Percentiles rank a stretch among this genome's conserved stretches.
These are phyloP conservation scores for Oryza rufipogon DNA, from an alignment of 176 grass and related monocot species.

Conservation along the genomic window DNA sequence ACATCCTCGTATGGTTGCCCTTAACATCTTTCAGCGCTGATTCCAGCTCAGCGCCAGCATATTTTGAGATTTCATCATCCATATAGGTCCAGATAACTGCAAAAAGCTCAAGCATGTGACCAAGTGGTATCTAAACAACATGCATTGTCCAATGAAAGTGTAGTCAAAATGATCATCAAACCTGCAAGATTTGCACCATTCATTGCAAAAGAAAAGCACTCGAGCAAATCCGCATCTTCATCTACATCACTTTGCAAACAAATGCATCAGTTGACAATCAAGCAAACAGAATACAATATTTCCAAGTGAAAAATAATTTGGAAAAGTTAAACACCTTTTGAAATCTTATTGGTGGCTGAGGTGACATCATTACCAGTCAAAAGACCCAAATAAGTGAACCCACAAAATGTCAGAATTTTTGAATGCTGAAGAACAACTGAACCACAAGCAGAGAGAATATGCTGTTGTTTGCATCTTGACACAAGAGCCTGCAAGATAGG, in stretches of 20 bases:
- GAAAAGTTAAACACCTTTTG: slow-evolving; percentile 57
- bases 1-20: slow-evolving; percentile 51
- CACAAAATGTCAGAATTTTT: slow-evolving; percentile 67
- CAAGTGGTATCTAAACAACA: slow-evolving; percentile 22
- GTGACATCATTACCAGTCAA: slow-evolving; percentile 72
- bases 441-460: slow-evolving; percentile 54
- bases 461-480: slow-evolving; percentile 53
- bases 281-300: slow-evolving; percentile 34
- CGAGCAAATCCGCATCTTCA: slow-evolving; percentile 51
- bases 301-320: slow-evolving; percentile 25
- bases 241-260: slow-evolving; percentile 60
- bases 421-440: slow-evolving; percentile 61
- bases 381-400: slow-evolving; percentile 70
- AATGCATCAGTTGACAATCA: slow-evolving; percentile 44
- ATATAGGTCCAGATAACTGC: slow-evolving; percentile 71
- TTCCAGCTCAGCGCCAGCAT: slow-evolving; percentile 50
- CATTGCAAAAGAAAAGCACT: slow-evolving; percentile 61
- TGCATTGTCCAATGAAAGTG: slow-evolving; percentile 8
- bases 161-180: slow-evolving; percentile 40
- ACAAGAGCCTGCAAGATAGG: slow-evolving; percentile 64
- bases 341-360: slow-evolving; percentile 55
- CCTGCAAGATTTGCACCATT: slow-evolving; percentile 82
- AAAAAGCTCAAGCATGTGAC: slow-evolving; percentile 36
- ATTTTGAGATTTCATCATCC: slow-evolving; percentile 60
- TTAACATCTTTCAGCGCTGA: slow-evolving; percentile 58